A percentile compares a stretch with the other conserved stretches of the same genome.
These are phyloP conservation scores for Gigaspora rosea DNA, from an alignment of 192 early-diverging fungal genomes.

Conservation along the genomic window DNA sequence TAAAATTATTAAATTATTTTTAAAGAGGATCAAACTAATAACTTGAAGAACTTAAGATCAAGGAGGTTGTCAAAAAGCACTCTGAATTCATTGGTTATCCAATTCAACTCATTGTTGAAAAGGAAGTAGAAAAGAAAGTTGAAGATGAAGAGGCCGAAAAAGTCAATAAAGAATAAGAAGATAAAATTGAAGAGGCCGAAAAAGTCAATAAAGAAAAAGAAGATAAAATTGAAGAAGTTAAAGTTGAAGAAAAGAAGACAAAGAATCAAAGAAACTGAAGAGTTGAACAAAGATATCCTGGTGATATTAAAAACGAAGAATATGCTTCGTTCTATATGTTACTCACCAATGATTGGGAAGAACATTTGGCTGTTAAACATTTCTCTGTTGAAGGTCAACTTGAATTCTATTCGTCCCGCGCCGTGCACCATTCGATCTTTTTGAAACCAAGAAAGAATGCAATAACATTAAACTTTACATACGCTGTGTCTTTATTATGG, in stretches of 20 bases:
- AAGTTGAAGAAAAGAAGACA: constrained; percentile 27
- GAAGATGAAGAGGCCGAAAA: constrained; percentile 80
- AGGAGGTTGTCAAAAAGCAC: constrained; percentile 99
- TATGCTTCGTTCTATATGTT: constrained; percentile 99
- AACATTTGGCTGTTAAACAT: constrained; percentile 97
- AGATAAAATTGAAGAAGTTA: constrained; percentile 34
- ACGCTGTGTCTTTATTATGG: constrained; percentile 99
- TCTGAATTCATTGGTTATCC: constrained; percentile 99
- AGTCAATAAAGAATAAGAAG: constrained; percentile 54
- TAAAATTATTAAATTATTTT: constrained; percentile 93
- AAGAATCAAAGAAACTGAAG: constrained; percentile 48
- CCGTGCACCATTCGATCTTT: constrained; percentile 96
- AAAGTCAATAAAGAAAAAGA: constrained; percentile 5
- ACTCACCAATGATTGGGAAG: constrained; percentile 99
- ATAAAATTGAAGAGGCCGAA: constrained; percentile 48
- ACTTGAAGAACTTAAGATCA: constrained; percentile 98
- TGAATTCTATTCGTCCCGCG: constrained; percentile 94
- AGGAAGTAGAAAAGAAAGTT: constrained; percentile 98
- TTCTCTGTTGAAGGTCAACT: constrained; percentile 99
- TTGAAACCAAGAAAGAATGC: no score
- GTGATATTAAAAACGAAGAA: constrained; percentile 94
- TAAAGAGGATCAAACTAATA: constrained; percentile 99
- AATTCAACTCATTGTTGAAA: constrained; percentile 94
- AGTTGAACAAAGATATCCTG: constrained; percentile 99
- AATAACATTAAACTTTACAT: no score